Evolutionary conservation across 2,329 filamentous ascomycete species (phyloP).

Genomic region (Aspergillus bombycis): DNA sequence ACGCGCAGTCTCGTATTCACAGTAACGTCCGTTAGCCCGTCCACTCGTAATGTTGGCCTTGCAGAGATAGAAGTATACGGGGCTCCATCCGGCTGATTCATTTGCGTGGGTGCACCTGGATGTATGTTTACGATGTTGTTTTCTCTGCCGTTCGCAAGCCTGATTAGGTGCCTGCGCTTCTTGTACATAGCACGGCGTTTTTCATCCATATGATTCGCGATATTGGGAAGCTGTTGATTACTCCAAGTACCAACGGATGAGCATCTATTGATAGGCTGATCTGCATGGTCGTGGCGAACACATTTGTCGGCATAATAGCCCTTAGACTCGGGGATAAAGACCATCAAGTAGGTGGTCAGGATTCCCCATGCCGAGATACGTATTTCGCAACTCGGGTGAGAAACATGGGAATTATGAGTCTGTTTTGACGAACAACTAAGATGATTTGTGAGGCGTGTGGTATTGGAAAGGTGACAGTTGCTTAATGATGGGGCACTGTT

Average conservation of each 20-base stretch:
- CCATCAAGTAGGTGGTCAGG: constrained; percentile 47
- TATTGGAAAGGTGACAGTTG: too few relatives aligned
- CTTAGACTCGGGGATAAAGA: too few relatives aligned
- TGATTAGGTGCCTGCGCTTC: too few relatives aligned
- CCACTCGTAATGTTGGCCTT: constrained; percentile 12
- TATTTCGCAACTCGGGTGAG: constrained; percentile 57
- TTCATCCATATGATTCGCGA: neutral
- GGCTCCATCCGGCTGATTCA: neutral
- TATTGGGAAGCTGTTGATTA: too few relatives aligned
- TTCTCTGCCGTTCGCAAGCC: neutral
- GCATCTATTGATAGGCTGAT: constrained; percentile 60
- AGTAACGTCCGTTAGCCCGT: constrained; percentile 12
- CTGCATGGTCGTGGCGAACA: constrained; percentile 65
- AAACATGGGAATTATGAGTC: neutral
- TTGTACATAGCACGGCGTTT: neutral
- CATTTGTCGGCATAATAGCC: constrained; percentile 61
- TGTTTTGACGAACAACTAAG: neutral
- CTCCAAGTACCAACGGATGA: constrained; percentile 57
- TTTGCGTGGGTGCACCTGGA: neutral
- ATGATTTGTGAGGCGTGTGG: too few relatives aligned
- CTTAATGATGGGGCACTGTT: too few relatives aligned
- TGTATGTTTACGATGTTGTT: neutral
- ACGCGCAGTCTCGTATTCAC: constrained; percentile 8
- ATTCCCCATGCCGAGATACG: constrained; percentile 67
- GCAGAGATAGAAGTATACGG: constrained; percentile 15